Evolutionary conservation across 2,329 filamentous ascomycete species (phyloP), one percentile per base, ranked within the genome.

Genomic region (Colletotrichum lentis): DNA sequence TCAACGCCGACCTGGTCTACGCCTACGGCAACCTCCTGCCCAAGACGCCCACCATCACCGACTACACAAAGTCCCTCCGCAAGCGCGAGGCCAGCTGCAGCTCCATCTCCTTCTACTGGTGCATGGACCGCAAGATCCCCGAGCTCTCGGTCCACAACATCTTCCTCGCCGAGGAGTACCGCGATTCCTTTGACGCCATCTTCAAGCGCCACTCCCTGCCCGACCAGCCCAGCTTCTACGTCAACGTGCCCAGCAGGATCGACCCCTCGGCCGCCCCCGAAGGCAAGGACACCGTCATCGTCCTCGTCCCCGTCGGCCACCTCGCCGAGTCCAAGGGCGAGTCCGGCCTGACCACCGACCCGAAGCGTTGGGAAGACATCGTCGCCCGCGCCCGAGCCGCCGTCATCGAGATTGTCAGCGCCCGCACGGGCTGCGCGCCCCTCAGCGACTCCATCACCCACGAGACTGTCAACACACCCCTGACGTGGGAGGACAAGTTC

Each of bases 81-180:
- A 82, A 83, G 66, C 80, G 85, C 5, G 80, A 85, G 14, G 84
- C 88, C 1, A 91, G 89, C 0, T 93, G 90, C 78, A 91, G 88
- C 70, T 90, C 88, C 66, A 91, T 93, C 71, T 91, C 89, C 5
- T 93, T 93, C 78, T 93, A 92, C 81, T 94, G 90, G 90, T 85
- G 86, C 3, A 82, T 92, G 22, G 82, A 86, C 67, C 80, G 82
- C 58, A 82, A 84, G 59, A 79, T 93, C 1, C 85, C 87, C 0
- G 85, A 91, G 76, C 83, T 94, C 2, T 81, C 84, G 20, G 86
- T 88, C 0, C 91, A 94, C 79, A 94, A 93, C 76, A 91, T 93
- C 73, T 94, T 94, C 80, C 85, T 93, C 7, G 90, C 91, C 2
- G 88, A 92, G 72, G 83, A 90, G 71, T 94, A 92, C 76, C 83